Percentiles rank a stretch among this genome's conserved stretches.
Evolutionary conservation across 2,329 filamentous ascomycete genomes (phyloP).

Genomic region (Cordyceps fumosorosea): DNA sequence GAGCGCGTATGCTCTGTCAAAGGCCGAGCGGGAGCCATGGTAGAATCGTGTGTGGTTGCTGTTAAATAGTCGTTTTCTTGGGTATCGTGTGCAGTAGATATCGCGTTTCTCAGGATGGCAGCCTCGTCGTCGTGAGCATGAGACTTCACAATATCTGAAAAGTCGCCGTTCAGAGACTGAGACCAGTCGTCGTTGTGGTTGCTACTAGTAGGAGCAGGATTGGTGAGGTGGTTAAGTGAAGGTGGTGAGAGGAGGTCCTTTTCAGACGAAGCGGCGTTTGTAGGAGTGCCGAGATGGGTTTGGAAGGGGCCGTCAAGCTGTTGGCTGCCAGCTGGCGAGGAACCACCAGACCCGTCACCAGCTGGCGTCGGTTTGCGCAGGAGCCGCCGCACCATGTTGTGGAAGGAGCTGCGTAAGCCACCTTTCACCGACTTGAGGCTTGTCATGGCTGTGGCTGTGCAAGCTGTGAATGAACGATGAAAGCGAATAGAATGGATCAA

Average conservation of each 20-base stretch:
- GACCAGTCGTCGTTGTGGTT: slow-evolving; percentile 6
- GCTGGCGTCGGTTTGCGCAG: slow-evolving; percentile 17
- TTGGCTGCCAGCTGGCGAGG: slow-evolving; percentile 11
- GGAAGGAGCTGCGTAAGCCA: slow-evolving; percentile 24
- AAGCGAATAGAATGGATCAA: neutral
- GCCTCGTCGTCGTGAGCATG: slow-evolving; percentile 3
- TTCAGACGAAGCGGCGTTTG: neutral
- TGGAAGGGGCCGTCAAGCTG: neutral
- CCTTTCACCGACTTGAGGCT: slow-evolving; percentile 25
- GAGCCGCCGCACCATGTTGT: slow-evolving; percentile 23
- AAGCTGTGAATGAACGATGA: neutral
- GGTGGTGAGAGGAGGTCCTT: neutral
- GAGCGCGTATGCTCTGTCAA: slow-evolving; percentile 30
- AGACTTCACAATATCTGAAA: slow-evolving; percentile 5
- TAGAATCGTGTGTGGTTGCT: neutral
- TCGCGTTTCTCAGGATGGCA: neutral
- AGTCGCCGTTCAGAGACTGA: neutral
- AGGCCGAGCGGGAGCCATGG: slow-evolving; percentile 7
- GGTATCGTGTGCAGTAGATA: neutral
- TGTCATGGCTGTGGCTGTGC: slow-evolving; percentile 18
- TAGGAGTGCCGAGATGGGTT: neutral
- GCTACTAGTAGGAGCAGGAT: neutral
- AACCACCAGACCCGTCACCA: neutral
- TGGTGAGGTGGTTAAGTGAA: neutral
- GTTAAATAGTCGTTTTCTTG: neutral